Evolutionary conservation across 805 yeast genomes (phyloP), one percentile per base, ranked within the genome.

Genomic region (Starmerella bombicola): DNA sequence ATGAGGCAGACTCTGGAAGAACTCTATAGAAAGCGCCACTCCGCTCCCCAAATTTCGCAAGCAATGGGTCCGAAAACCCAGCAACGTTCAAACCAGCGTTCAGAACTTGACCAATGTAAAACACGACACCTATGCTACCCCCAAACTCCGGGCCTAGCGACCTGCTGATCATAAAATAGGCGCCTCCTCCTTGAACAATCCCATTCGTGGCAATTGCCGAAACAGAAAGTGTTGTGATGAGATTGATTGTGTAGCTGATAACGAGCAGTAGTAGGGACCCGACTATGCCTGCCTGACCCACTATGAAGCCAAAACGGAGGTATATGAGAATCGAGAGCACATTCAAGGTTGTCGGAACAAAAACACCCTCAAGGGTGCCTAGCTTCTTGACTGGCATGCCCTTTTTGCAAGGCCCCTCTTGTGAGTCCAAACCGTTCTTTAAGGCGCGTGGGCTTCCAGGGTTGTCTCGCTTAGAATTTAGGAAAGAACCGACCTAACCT

Each of bases 191-290:
- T 51, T 85, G 73, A 2, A 91, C 97, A 0, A 93, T 84, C 18
- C 99, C 99, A 56, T 91, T 91, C 2, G 99, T 91, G 2, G 96
- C 84, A 46, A 91, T 91, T 1, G 98, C 98, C 41, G 94, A 81
- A 43, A 91, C 77, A 17, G 95, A 82, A 50, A 91, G 61, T 0
- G 94, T 83, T 0, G 98, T 91, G 41, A 91, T 65, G 5, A 84
- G 65, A 56, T 88, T 80, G 47, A 91, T 84, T 3, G 74, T 56
- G 57, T 86, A 91, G 35, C 94, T 80, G 58, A 84, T 57, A 2
- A 78, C 41, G 29, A 91, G 64, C 18, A 88, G 61, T 1, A 73
- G 60, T 19, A 85, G 52, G 3, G 93, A 69, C 4, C 96, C 96
- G 15, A 80, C 40, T 5, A 88, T 67, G 1, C 98, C 99, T 69